These are phyloP conservation scores for Leptographium lundbergii DNA, from an alignment of 2,329 filamentous ascomycete species.

Conservation along the genomic window DNA sequence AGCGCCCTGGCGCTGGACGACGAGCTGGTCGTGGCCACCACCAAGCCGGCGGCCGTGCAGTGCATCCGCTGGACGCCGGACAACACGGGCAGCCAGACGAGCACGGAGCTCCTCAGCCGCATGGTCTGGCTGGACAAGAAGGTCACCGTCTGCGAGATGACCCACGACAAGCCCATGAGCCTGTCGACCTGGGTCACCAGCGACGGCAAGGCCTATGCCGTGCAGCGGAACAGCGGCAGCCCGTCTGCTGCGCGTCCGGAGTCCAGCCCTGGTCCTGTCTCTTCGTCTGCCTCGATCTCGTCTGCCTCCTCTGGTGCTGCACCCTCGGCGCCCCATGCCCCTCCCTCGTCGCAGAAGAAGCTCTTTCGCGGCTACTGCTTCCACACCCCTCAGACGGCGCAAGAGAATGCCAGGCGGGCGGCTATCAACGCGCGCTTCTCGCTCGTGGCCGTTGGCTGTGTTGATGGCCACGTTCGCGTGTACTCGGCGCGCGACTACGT, in stretches of 20 bases:
- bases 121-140: conserved; percentile 81
- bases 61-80: conserved; percentile 93
- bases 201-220: conserved; percentile 80
- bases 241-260: conserved; percentile 12
- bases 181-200: conserved; percentile 83
- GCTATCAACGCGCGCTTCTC: conserved; percentile 94
- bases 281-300: conserved; percentile 25
- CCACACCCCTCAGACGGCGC: conserved; percentile 52
- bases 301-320: background rate
- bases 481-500: conserved; percentile 89
- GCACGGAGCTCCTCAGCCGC: conserved; percentile 75
- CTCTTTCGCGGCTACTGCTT: conserved; percentile 89
- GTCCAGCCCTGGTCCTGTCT: conserved; percentile 22
- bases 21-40: conserved; percentile 81
- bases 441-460: conserved; percentile 74
- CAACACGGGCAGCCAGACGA: conserved; percentile 68
- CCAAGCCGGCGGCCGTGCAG: conserved; percentile 86
- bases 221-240: conserved; percentile 48
- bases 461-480: conserved; percentile 68
- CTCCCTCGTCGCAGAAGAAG: conserved; percentile 36
- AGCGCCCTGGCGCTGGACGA: conserved; percentile 82
- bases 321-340: background rate
- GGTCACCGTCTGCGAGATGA: conserved; percentile 67
- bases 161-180: conserved; percentile 93
- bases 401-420: conserved; percentile 54